Evolutionary conservation across 192 early-diverging fungal genomes (phyloP).

Genomic region (Coemansia sp.): DNA sequence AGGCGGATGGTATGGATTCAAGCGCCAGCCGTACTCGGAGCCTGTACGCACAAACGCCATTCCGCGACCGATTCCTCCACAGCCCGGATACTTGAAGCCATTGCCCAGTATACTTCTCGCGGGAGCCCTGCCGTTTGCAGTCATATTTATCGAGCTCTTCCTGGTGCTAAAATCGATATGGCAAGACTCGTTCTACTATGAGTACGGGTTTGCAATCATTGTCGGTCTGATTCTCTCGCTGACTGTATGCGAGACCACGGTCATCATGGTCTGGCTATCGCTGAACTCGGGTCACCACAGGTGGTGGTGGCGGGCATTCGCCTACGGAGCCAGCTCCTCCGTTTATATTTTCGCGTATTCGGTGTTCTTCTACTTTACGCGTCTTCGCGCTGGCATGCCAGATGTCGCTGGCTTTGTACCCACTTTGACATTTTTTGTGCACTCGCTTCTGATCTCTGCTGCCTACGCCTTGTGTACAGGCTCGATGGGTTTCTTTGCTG

Average conservation of each 20-base stretch:
- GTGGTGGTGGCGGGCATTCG: slow-evolving; percentile 95
- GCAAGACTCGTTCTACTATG: slow-evolving; percentile 67
- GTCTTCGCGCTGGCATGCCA: slow-evolving; percentile 60
- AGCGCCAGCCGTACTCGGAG: slow-evolving; percentile 70
- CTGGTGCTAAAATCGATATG: slow-evolving; percentile 70
- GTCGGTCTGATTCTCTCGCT: slow-evolving; percentile 61
- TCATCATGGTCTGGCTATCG: slow-evolving; percentile 70
- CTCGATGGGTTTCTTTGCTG: slow-evolving; percentile 52
- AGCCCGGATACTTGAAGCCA: slow-evolving; percentile 67
- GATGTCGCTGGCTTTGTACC: slow-evolving; percentile 60
- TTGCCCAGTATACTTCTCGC: slow-evolving; percentile 61
- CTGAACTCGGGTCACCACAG: slow-evolving; percentile 68
- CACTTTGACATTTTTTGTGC: slow-evolving; percentile 73
- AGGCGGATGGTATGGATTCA: slow-evolving; percentile 88
- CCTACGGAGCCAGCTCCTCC: slow-evolving; percentile 69
- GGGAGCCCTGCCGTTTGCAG: slow-evolving; percentile 70
- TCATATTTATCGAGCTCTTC: slow-evolving; percentile 73
- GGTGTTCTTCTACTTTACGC: slow-evolving; percentile 69
- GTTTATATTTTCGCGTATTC: slow-evolving; percentile 82
- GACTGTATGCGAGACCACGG: slow-evolving; percentile 63
- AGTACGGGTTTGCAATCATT: slow-evolving; percentile 61
- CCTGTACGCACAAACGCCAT: slow-evolving; percentile 91
- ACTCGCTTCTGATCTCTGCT: slow-evolving; percentile 64
- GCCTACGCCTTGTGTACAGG: slow-evolving; percentile 57
- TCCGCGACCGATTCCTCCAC: slow-evolving; percentile 86